These are phyloP conservation scores for Pyrus communis DNA, from an alignment of 306 rosid genomes.

Conservation along the genomic window DNA sequence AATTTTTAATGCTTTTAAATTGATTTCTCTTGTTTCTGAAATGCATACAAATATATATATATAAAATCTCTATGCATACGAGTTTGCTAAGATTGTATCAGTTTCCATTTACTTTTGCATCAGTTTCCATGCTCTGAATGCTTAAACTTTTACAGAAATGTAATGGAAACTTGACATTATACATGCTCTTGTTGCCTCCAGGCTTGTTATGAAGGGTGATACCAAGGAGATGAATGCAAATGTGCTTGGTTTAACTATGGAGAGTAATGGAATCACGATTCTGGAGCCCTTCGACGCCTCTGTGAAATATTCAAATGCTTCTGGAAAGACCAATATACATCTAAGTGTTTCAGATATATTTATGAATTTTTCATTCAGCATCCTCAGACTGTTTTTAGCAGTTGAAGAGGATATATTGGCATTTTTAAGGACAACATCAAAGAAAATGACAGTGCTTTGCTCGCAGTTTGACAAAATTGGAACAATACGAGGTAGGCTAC, in stretches of 20 bases:
- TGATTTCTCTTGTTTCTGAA: too few species aligned
- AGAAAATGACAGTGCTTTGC: constrained; percentile 83
- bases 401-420: constrained; percentile 88
- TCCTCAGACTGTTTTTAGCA: constrained; percentile 80
- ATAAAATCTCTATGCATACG: neutral
- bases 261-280: constrained; percentile 86
- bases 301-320: constrained; percentile 74
- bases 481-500: constrained; percentile 48
- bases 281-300: constrained; percentile 93
- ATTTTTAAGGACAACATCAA: constrained; percentile 81
- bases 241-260: constrained; percentile 84
- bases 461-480: constrained; percentile 93
- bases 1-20: neutral
- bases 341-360: constrained; percentile 72
- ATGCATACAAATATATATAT: neutral
- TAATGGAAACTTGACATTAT: constrained; percentile 8
- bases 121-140: neutral
- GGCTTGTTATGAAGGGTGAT: constrained; percentile 78
- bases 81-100: neutral
- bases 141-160: neutral
- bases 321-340: constrained; percentile 82
- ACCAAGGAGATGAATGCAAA: constrained; percentile 75
- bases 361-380: constrained; percentile 95
- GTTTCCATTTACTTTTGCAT: neutral
- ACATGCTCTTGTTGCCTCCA: constrained; percentile 30